Evolutionary conservation across 148 eudicot genomes (phyloP).

Genomic region (Arctostaphylos glauca): DNA sequence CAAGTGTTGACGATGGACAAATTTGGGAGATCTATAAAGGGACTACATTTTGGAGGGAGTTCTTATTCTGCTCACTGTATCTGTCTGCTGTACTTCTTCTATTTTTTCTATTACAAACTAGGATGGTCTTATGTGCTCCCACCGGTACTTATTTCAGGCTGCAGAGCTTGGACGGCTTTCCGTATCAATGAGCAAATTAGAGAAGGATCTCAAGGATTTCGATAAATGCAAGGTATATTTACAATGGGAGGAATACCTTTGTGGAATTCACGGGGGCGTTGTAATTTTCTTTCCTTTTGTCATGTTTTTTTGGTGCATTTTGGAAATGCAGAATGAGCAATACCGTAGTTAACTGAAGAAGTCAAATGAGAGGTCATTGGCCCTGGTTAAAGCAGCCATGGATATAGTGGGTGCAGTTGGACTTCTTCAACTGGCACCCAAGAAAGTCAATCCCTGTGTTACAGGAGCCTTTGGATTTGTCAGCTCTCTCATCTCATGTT

Average conservation of each 20-base stretch:
- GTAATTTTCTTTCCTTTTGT: neutral
- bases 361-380: constrained; percentile 81
- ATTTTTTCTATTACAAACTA: neutral
- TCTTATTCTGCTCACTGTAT: neutral
- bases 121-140: neutral
- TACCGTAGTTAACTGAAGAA: constrained; percentile 60
- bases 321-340: constrained; percentile 61
- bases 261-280: neutral
- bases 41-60: neutral
- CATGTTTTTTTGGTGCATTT: neutral
- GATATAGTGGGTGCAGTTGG: constrained; percentile 94
- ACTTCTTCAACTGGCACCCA: constrained; percentile 83
- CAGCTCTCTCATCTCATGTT: constrained; percentile 89
- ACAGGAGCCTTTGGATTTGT: constrained; percentile 89
- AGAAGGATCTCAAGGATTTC: constrained; percentile 69
- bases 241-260: neutral
- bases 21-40: neutral
- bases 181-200: constrained; percentile 74
- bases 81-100: neutral
- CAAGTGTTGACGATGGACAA: neutral
- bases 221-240: constrained; percentile 63
- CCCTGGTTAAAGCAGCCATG: constrained; percentile 73
- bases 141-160: constrained; percentile 30
- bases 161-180: constrained; percentile 92
- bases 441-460: constrained; percentile 90